Evolutionary conservation across 1,284 basidiomycete species (phyloP).

Genomic region (Schizophyllum amplum): DNA sequence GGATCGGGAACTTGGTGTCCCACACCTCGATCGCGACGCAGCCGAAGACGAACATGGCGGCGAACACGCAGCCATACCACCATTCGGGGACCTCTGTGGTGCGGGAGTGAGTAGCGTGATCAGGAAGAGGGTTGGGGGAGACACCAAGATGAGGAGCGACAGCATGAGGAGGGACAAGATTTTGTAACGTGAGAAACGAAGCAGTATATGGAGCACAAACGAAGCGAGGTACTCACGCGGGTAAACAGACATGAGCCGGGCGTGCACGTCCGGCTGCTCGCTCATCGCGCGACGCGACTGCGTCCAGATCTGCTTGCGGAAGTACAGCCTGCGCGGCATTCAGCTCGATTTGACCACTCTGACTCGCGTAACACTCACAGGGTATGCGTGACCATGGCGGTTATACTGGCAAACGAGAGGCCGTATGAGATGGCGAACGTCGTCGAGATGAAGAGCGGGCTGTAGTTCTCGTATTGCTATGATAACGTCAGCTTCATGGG

Average conservation of each 20-base stretch:
- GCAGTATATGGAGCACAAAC: too few species aligned
- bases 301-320: slow-evolving; percentile 56
- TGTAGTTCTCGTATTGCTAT: slow-evolving; percentile 56
- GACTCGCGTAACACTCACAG: slow-evolving; percentile 12
- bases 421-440: slow-evolving; percentile 47
- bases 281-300: slow-evolving; percentile 40
- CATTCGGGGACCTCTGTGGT: slow-evolving; percentile 58
- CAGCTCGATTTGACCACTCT: background rate
- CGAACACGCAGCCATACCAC: slow-evolving; percentile 37
- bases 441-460: slow-evolving; percentile 63
- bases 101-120: too few species aligned
- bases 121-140: too few species aligned
- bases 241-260: slow-evolving; percentile 58
- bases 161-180: too few species aligned
- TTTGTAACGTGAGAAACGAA: too few species aligned
- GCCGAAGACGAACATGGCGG: slow-evolving; percentile 43
- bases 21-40: slow-evolving; percentile 49
- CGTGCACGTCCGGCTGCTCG: slow-evolving; percentile 70
- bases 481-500: too few species aligned
- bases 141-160: too few species aligned
- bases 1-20: slow-evolving; percentile 19
- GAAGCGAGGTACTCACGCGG: too few species aligned
- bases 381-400: slow-evolving; percentile 60
- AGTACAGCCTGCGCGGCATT: slow-evolving; percentile 38
- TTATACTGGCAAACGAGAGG: slow-evolving; percentile 56